Evolutionary conservation across 441 rosid species (phyloP).

Genomic region (Melianthus villosus): DNA sequence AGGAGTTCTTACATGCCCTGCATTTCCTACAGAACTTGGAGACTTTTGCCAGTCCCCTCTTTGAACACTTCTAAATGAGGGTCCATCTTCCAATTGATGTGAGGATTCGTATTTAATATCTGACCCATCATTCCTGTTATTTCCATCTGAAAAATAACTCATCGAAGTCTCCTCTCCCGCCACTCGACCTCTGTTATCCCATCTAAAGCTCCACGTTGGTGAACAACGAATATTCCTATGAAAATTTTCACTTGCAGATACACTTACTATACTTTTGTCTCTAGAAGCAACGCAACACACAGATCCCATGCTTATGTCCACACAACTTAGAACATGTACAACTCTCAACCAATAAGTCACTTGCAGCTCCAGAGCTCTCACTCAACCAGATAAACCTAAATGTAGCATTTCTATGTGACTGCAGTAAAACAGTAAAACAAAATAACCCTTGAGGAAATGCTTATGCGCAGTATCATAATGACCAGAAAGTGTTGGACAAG

Average conservation of each 20-base stretch:
- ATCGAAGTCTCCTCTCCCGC: conserved; percentile 85
- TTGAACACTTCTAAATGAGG: conserved; percentile 39
- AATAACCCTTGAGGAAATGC: neutral
- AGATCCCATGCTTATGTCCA: conserved; percentile 54
- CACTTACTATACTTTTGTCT: conserved; percentile 61
- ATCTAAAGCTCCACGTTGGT: conserved; percentile 81
- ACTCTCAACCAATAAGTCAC: conserved; percentile 8
- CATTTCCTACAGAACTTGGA: conserved; percentile 38
- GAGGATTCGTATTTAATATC: conserved; percentile 47
- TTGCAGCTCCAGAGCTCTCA: conserved; percentile 13
- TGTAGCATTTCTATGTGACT: neutral
- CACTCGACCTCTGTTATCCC: conserved; percentile 93
- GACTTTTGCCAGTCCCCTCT: conserved; percentile 52
- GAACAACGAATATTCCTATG: conserved; percentile 59
- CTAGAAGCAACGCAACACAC: conserved; percentile 89
- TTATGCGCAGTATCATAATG: neutral
- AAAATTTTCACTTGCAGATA: conserved; percentile 41
- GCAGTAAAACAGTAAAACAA: conserved; percentile 11
- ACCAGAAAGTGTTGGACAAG: too few species aligned
- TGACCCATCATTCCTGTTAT: conserved; percentile 34
- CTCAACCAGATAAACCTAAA: conserved; percentile 3
- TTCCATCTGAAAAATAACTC: conserved; percentile 57
- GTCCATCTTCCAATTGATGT: conserved; percentile 51
- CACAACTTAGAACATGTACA: conserved; percentile 8
- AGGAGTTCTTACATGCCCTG: conserved; percentile 24